Percentiles rank a stretch among this genome's conserved stretches.
These are phyloP conservation scores for Phascolomyces articulosus DNA, from an alignment of 371 early-diverging fungal genomes.

Conservation along the genomic window DNA sequence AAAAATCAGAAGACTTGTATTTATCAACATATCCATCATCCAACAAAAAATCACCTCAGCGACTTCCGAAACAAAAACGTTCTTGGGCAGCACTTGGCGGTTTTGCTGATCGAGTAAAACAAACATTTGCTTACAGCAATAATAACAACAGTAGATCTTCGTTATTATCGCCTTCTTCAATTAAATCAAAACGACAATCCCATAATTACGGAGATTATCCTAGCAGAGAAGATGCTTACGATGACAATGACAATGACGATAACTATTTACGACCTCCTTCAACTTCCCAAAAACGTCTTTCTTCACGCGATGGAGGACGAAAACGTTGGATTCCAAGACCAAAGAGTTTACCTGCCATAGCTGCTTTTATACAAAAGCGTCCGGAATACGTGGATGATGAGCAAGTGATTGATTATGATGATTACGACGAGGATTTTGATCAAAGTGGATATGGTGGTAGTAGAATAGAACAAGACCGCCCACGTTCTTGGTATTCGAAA, in stretches of 20 bases:
- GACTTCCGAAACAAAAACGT: not conserved
- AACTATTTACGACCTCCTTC: too few relatives aligned
- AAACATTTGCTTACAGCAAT: constrained; percentile 9
- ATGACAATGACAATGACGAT: not conserved
- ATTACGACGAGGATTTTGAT: not conserved
- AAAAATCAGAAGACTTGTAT: not conserved
- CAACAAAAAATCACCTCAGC: not conserved
- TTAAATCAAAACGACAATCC: constrained; percentile 1
- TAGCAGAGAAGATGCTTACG: not conserved
- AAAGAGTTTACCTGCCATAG: constrained; percentile 13
- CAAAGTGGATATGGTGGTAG: too few relatives aligned
- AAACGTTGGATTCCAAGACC: constrained; percentile 12
- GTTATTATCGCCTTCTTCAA: too few relatives aligned
- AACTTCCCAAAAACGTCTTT: not conserved
- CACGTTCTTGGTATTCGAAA: not conserved
- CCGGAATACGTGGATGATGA: too few relatives aligned
- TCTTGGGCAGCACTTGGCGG: constrained; percentile 7
- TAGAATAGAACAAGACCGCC: not conserved
- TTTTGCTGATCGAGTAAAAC: constrained; percentile 18
- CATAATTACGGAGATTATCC: not conserved
- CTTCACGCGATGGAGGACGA: not conserved
- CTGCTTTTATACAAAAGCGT: not conserved
- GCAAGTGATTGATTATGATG: not conserved
- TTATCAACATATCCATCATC: not conserved
- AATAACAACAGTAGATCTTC: not conserved